These are phyloP conservation scores for Blastobotrys attinorum DNA, from an alignment of 805 yeast genomes.

Conservation along the genomic window DNA sequence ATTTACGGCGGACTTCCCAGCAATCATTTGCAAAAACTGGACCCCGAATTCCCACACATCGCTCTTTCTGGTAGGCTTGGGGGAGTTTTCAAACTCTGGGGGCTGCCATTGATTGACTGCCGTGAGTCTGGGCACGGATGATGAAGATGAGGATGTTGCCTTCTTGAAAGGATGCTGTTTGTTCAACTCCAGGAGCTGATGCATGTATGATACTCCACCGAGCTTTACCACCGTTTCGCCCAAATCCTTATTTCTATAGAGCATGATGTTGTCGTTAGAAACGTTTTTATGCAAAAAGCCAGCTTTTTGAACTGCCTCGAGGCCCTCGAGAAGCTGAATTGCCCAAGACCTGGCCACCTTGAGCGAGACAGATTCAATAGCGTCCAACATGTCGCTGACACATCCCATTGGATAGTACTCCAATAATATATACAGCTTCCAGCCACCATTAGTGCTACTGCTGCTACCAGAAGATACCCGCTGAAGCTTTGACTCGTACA, in stretches of 20 bases:
- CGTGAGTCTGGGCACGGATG: constrained; percentile 2
- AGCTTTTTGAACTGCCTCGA: constrained; percentile 77
- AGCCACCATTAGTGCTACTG: constrained; percentile 35
- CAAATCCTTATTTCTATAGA: constrained; percentile 43
- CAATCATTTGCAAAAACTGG: constrained; percentile 55
- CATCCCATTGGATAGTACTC: constrained; percentile 55
- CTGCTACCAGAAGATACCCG: constrained; percentile 32
- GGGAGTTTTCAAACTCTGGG: constrained; percentile 54
- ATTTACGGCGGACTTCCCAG: constrained; percentile 49
- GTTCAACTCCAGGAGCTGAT: constrained; percentile 27
- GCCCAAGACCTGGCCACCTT: constrained; percentile 83
- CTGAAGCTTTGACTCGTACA: constrained; percentile 70
- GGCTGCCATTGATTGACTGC: constrained; percentile 54
- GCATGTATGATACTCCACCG: constrained; percentile 21
- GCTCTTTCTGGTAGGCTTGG: constrained; percentile 63
- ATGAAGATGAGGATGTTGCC: constrained; percentile 5
- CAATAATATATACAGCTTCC: constrained; percentile 64
- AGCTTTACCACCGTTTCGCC: constrained; percentile 36
- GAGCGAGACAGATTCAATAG: constrained; percentile 59
- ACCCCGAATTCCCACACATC: constrained; percentile 95
- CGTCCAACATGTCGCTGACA: constrained; percentile 55
- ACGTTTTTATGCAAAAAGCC: constrained; percentile 73
- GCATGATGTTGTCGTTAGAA: constrained; percentile 49
- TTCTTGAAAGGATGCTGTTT: constrained; percentile 24
- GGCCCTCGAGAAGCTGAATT: constrained; percentile 73